Base-by-base conservation (phyloP, 768 basidiomycete genomes). In the Lyophyllum semitale region DNA sequence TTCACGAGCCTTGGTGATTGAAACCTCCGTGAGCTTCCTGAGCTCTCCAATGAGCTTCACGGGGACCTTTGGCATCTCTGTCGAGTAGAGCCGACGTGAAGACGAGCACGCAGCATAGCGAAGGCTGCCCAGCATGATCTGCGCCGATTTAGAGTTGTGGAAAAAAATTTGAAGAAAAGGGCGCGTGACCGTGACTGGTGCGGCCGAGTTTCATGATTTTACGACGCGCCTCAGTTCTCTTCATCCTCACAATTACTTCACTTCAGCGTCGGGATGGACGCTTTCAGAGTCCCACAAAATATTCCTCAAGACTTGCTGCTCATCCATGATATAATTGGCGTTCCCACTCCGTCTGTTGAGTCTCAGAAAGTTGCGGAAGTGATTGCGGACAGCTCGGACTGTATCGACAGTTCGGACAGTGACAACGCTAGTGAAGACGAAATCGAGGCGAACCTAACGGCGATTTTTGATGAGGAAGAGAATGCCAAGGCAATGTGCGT, bases 1-100 rank as follows among this genome's bases (percentile, higher is more conserved):
- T 68, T 95, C 91, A 33, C 89, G 84, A 27, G 95, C 96, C 74
- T 94, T 93, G 42, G 81, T 77, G 60, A 98, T 85, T 8, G 95
- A 91, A 46, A 94, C 90, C 45, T 87, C 84, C 42, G 82, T 89
- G 63, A 80, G 78, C 70, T 90, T 91, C 59, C 96, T 85, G 38
- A 98, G 82, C 69, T 93, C 85, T 1, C 91, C 89, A 59, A 98
- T 87, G 52, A 95, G 85, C 51, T 87, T 84, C 29, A 93, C 68
- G 12, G 89, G 80, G 0, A 87, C 77, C 66, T 88, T 92, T 51
- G 72, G 62, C 3, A 66, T 38, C 22, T 69, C 53, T 4, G 85
- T 81, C 15, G 88, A 86, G 68, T 88, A 89, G 57, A 66, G 62
- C 37, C 77, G 71, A 52, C 71, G 55, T 47, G 68, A 69, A 48